A percentile compares a stretch with the other conserved stretches of the same genome.
Evolutionary conservation across 345 rosid species (phyloP).

Genomic region (Eucalyptus leucophloia): DNA sequence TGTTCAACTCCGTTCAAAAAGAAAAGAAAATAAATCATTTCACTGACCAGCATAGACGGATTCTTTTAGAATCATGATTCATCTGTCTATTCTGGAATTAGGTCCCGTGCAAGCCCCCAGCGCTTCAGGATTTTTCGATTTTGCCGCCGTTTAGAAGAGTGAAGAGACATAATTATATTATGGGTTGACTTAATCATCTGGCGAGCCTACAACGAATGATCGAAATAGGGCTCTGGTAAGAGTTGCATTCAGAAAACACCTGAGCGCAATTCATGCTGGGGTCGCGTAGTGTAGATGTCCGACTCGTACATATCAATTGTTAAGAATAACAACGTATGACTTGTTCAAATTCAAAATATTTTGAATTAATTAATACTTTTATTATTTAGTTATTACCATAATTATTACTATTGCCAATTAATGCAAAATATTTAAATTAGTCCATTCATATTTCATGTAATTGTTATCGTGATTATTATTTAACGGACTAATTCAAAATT

Average conservation of each 20-base stretch:
- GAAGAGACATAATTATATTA: background rate
- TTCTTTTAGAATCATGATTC: background rate
- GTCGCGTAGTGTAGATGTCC: background rate
- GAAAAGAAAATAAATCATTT: background rate
- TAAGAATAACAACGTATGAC: too few relatives aligned
- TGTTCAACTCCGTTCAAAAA: background rate
- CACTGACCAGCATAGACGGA: background rate
- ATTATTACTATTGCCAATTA: too few relatives aligned
- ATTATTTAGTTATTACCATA: too few relatives aligned
- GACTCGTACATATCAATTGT: background rate
- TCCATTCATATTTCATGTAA: too few relatives aligned
- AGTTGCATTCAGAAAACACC: background rate
- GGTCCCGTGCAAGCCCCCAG: background rate
- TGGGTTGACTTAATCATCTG: background rate
- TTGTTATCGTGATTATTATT: fast-evolving
- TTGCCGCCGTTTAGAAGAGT: background rate
- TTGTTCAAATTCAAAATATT: too few relatives aligned
- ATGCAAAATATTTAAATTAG: too few relatives aligned
- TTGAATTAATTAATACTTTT: too few relatives aligned
- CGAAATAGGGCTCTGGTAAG: background rate
- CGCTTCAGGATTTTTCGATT: background rate
- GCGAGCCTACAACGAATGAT: background rate
- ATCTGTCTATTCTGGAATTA: background rate
- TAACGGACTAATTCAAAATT: background rate
- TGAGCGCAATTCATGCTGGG: background rate